A percentile compares a stretch with the other conserved stretches of the same genome.
Conservation (phyloP, 768 basidiomycete genomes). For the Collybia nuda region DNA sequence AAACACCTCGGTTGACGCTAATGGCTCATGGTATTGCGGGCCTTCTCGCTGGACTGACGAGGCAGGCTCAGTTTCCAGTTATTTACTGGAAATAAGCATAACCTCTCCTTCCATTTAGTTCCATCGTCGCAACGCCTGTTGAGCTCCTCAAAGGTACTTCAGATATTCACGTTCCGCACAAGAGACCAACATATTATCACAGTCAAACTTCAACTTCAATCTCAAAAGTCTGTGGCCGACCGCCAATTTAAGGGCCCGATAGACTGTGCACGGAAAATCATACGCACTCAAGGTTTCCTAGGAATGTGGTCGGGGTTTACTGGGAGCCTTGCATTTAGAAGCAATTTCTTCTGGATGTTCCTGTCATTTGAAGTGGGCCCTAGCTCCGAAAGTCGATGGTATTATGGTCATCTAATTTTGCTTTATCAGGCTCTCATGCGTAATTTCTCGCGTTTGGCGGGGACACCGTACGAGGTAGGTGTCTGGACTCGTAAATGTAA, state of each 20-base stretch:
- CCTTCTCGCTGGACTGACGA: constrained; percentile 67
- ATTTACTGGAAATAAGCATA: constrained; percentile 4
- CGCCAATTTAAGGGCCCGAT: constrained; percentile 65
- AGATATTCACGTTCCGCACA: constrained; percentile 38
- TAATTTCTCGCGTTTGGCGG: constrained; percentile 49
- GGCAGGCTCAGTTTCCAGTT: constrained; percentile 32
- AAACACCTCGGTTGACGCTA: constrained; percentile 53
- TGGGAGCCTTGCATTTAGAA: constrained; percentile 69
- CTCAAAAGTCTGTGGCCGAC: constrained; percentile 46
- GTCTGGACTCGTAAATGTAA: not conserved
- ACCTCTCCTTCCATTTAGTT: constrained; percentile 33
- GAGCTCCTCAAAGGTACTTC: constrained; percentile 70
- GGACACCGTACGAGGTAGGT: constrained; percentile 60
- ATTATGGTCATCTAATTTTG: too few relatives aligned
- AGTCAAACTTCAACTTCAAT: constrained; percentile 73
- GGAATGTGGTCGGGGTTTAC: constrained; percentile 80
- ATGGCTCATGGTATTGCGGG: constrained; percentile 68
- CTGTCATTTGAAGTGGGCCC: constrained; percentile 57
- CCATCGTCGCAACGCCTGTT: constrained; percentile 71
- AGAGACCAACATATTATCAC: constrained; percentile 46
- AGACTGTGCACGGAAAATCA: constrained; percentile 64
- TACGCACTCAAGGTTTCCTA: constrained; percentile 55
- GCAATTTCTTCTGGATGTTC: constrained; percentile 82
- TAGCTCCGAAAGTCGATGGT: too few relatives aligned
- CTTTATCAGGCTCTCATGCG: constrained; percentile 55